Percentiles rank a stretch among this genome's conserved stretches.
These are phyloP conservation scores for Fusarium aywerte DNA, from an alignment of 2,329 filamentous ascomycete genomes.

Conservation along the genomic window DNA sequence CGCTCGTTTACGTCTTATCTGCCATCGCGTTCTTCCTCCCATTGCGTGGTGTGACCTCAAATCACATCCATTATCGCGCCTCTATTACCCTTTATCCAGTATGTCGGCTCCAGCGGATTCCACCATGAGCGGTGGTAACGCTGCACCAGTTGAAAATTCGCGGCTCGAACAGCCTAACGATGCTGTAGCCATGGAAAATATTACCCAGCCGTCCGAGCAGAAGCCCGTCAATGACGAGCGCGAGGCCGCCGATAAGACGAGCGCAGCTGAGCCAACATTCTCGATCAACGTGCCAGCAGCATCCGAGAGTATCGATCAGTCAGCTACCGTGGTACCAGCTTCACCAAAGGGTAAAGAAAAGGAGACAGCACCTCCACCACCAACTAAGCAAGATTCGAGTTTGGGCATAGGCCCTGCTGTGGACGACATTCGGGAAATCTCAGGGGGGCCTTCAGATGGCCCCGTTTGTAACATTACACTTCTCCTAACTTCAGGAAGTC, in stretches of 20 bases:
- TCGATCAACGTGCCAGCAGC: constrained; percentile 26
- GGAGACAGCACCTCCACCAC: constrained; percentile 44
- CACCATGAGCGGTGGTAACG: constrained; percentile 49
- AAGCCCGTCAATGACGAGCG: constrained; percentile 25
- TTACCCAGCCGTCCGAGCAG: constrained; percentile 44
- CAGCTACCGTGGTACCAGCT: constrained; percentile 32
- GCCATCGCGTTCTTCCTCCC: constrained; percentile 20
- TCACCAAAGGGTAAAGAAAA: constrained; percentile 52
- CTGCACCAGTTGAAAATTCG: constrained; percentile 44
- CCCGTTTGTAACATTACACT: constrained; percentile 79
- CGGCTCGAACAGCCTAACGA: constrained; percentile 51
- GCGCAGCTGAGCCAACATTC: constrained; percentile 31
- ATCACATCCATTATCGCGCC: constrained; percentile 37
- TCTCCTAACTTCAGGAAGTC: constrained; percentile 80
- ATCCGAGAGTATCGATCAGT: constrained; percentile 38
- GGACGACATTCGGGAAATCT: constrained; percentile 54
- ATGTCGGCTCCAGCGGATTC: constrained; percentile 51
- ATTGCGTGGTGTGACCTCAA: constrained; percentile 45
- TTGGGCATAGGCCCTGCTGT: constrained; percentile 59
- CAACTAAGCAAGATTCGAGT: constrained; percentile 50
- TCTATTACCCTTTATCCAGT: constrained; percentile 32
- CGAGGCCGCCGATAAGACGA: constrained; percentile 33
- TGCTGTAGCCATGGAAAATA: constrained; percentile 53
- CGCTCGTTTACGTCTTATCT: constrained; percentile 26
- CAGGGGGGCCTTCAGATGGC: constrained; percentile 47